Conservation (phyloP, 2,329 filamentous ascomycete species). For the Capronia epimyces region DNA sequence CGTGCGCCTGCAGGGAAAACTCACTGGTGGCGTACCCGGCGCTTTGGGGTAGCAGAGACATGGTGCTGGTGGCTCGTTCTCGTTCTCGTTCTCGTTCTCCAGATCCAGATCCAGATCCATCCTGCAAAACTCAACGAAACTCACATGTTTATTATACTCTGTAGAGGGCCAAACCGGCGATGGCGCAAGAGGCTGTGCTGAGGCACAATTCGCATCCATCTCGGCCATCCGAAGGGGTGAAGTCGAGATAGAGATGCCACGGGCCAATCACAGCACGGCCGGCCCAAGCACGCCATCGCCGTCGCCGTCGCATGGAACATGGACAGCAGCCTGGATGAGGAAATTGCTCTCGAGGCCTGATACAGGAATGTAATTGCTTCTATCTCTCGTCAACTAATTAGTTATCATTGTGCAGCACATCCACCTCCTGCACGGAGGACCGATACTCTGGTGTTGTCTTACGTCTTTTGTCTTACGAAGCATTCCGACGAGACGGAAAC, state of each 20-base stretch:
- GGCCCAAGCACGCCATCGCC: too few relatives aligned
- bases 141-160: too few relatives aligned
- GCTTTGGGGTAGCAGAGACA: constrained; percentile 10
- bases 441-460: too few relatives aligned
- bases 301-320: constrained; percentile 6
- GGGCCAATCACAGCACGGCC: background rate
- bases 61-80: constrained; percentile 1
- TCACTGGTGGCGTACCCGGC: constrained; percentile 9
- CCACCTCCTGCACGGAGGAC: too few relatives aligned
- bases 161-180: constrained; percentile 2
- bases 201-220: constrained; percentile 7
- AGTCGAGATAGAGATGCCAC: background rate
- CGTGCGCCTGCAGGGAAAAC: background rate
- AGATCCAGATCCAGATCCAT: background rate
- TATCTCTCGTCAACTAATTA: background rate
- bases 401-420: too few relatives aligned
- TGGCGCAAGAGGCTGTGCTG: background rate
- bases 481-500: too few relatives aligned
- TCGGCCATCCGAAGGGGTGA: constrained; percentile 9
- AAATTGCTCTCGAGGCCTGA: background rate
- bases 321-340: constrained; percentile 1
- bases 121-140: constrained; percentile 6
- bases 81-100: background rate
- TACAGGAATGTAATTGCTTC: background rate
- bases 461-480: too few relatives aligned